Percentiles rank a stretch among this genome's conserved stretches.
phyloP scores from a whole-genome alignment of 495 filamentous ascomycete species.

The Talaromyces wortmannii region DNA sequence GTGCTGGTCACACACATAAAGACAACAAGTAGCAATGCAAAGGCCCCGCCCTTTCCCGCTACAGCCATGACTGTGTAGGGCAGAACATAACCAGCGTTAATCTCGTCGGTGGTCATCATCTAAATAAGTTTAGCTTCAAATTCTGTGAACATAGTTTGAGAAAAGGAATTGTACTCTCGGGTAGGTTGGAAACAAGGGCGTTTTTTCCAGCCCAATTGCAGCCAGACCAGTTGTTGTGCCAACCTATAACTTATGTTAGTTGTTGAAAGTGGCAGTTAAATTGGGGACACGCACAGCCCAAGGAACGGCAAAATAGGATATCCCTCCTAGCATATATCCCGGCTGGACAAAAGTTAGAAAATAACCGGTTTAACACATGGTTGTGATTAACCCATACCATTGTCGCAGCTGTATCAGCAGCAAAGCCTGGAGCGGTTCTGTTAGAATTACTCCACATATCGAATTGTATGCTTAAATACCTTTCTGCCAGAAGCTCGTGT shows the following conservation, averaged over 20 bases:
- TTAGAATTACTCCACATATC: conserved; percentile 5
- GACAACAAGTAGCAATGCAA: conserved; percentile 15
- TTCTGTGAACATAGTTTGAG: neutral
- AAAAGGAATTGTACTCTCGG: conserved; percentile 1
- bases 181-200: conserved; percentile 19
- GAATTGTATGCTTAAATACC: conserved; percentile 15
- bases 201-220: conserved; percentile 11
- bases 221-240: conserved; percentile 13
- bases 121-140: neutral
- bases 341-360: neutral
- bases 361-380: neutral
- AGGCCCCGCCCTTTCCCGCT: conserved; percentile 21
- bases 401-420: neutral
- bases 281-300: neutral
- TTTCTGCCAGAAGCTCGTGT: conserved; percentile 11
- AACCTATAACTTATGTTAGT: neutral
- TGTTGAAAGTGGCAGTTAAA: neutral
- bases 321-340: conserved; percentile 16
- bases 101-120: conserved; percentile 15
- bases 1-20: conserved; percentile 28
- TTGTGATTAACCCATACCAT: neutral
- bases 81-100: conserved; percentile 15
- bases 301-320: conserved; percentile 16
- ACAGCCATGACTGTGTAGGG: conserved; percentile 21
- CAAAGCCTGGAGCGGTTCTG: neutral